phyloP scores from a whole-genome alignment of 176 grass and related monocot genomes.

The Zea mays region Zm-B73-REFERENCE-NAM-5.0 NC_050096.1:239151501-239152000 shows the following conservation, averaged over 20 bases:
- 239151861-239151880: slow-evolving; percentile 36
- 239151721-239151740: background rate
- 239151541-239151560: slow-evolving; percentile 83
- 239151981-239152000: background rate
- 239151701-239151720: background rate
- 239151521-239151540: slow-evolving; percentile 74
- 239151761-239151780: slow-evolving; percentile 79
- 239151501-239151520: slow-evolving; percentile 68
- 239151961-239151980: background rate
- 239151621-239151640: background rate
- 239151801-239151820: slow-evolving; percentile 64
- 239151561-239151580: slow-evolving; percentile 86
- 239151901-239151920: background rate
- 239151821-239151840: slow-evolving; percentile 84
- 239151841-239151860: slow-evolving; percentile 39
- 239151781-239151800: slow-evolving; percentile 77
- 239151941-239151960: background rate
- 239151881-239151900: background rate
- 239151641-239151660: background rate
- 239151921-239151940: background rate
- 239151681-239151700: background rate
- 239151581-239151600: slow-evolving; percentile 53
- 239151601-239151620: background rate
- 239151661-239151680: background rate
- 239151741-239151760: slow-evolving; percentile 34